Percentiles rank a stretch among this genome's conserved stretches.
These are phyloP conservation scores for Sporisorium scitamineum DNA, from an alignment of 1,284 basidiomycete genomes.

Conservation along the genomic window DNA sequence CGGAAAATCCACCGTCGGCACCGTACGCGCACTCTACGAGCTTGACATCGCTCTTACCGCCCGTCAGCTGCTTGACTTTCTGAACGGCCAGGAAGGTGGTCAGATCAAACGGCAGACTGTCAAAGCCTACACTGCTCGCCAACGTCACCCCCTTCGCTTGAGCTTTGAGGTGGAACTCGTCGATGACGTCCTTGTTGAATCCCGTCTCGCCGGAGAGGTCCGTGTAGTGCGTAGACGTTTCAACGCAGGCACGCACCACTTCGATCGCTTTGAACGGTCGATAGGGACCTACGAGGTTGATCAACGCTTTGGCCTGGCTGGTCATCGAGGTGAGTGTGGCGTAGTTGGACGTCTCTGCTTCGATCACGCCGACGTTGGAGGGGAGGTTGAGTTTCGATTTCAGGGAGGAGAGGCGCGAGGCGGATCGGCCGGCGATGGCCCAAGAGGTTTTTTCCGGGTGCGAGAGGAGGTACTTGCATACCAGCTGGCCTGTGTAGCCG, in stretches of 20 bases:
- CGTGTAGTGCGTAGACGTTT: constrained; percentile 76
- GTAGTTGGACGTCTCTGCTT: constrained; percentile 45
- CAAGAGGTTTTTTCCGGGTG: constrained; percentile 50
- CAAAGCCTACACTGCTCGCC: constrained; percentile 79
- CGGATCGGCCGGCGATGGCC: constrained; percentile 62
- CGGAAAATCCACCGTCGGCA: constrained; percentile 75
- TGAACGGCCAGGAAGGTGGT: constrained; percentile 75
- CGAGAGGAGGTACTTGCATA: constrained; percentile 50
- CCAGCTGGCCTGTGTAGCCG: constrained; percentile 61
- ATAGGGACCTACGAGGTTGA: constrained; percentile 64
- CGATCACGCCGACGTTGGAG: constrained; percentile 43
- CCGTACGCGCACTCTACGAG: constrained; percentile 69
- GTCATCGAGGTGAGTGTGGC: constrained; percentile 48
- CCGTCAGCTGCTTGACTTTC: constrained; percentile 71
- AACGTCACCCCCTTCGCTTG: constrained; percentile 78
- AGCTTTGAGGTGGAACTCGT: constrained; percentile 77
- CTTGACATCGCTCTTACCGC: constrained; percentile 61
- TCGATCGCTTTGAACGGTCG: constrained; percentile 43
- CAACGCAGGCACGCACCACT: constrained; percentile 73
- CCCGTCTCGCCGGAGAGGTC: constrained; percentile 74
- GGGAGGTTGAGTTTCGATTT: constrained; percentile 36
- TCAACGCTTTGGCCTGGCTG: constrained; percentile 28
- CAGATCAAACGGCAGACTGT: constrained; percentile 76
- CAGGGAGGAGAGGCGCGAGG: constrained; percentile 41
- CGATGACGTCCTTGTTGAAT: constrained; percentile 73